Conservation (phyloP, 106 monocot genomes). For the Gastrodia elata region DNA sequence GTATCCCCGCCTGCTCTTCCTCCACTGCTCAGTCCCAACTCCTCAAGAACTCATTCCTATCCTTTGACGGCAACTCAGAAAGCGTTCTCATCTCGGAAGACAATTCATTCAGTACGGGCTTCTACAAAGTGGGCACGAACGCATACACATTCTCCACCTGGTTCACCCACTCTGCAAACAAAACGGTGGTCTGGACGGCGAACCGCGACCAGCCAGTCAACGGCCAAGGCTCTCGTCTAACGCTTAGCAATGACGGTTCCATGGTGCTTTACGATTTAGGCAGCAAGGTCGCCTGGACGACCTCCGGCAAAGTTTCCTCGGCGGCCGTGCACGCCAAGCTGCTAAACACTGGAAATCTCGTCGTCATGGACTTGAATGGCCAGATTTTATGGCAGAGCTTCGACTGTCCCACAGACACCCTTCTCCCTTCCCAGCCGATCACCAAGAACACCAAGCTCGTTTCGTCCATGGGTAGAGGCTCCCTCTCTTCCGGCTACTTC, state of each 20-base stretch:
- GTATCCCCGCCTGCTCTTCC: no score
- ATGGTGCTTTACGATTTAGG: slow-evolving; percentile 13
- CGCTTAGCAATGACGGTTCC: slow-evolving; percentile 10
- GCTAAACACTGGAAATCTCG: slow-evolving; percentile 25
- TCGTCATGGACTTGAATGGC: slow-evolving; percentile 4
- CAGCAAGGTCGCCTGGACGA: slow-evolving; percentile 16
- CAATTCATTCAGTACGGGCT: slow-evolving; percentile 26
- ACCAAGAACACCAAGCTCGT: slow-evolving; percentile 22
- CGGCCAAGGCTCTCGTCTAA: slow-evolving; percentile 13
- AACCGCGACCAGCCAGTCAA: slow-evolving; percentile 31
- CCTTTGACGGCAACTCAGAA: slow-evolving; percentile 5
- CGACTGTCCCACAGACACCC: slow-evolving; percentile 32
- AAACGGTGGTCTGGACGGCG: slow-evolving; percentile 23
- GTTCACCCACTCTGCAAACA: slow-evolving; percentile 23
- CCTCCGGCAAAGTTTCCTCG: background rate
- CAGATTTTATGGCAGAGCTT: slow-evolving; percentile 28
- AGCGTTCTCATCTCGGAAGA: slow-evolving; percentile 17
- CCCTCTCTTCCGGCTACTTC: slow-evolving; percentile 23
- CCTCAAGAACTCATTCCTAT: slow-evolving; percentile 16
- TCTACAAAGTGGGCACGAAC: slow-evolving; percentile 28
- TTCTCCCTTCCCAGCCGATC: slow-evolving; percentile 29
- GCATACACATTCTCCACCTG: slow-evolving; percentile 33
- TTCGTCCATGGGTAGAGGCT: background rate
- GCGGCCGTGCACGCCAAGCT: slow-evolving; percentile 8
- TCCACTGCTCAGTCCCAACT: background rate